Base-by-base conservation (phyloP, 441 rosid genomes). In the Dalechampia spathulata region DNA sequence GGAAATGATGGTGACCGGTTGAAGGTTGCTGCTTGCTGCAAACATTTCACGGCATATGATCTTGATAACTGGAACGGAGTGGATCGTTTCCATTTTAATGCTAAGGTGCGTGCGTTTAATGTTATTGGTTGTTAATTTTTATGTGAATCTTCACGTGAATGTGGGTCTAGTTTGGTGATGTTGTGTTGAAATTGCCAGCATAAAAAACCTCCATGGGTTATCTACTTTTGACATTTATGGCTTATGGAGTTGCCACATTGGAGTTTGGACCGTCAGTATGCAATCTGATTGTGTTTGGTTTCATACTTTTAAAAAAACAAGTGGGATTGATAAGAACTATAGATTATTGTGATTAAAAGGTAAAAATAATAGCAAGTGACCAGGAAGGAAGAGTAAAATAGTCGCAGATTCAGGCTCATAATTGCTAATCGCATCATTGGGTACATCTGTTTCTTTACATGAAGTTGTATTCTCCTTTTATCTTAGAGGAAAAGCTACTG, bases 41-140 rank as follows among this genome's bases (percentile, higher is more conserved):
- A 93, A 65, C 99, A 89, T 44, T 89, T 72, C 76, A 93, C 97
- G 0, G 99, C 99, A 4, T 93, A 93, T 47, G 99, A 93, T 65
- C 82, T 93, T 15, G 99, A 93, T 49, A 83, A 85, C 48, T 93
- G 99, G 99, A 89, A 83, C 1, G 96, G 96, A 0, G 83, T 90
- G 13, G 96, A 89, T 57, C 83, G 99, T 11, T 85, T 80, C 73
- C 97, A 86, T 62, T 89, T 89, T 55, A 82, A 89, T 63, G 99
- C 99, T 1, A 55, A 72, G 89, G 95, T 86, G 58, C 21, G 3
- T 2, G 2, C 4, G 6, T 4, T 9, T 6, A 5, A 47, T 44
- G 14, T 17, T n/a, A 11, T 16, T 58, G 6, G 23, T 16, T 16
- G 6, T 41, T 23, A 11, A 1, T 5, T 3, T 0, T 64, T 15